Base-by-base conservation (phyloP, 2,329 filamentous ascomycete species). In the Microcyclospora tardicrescens region DNA sequence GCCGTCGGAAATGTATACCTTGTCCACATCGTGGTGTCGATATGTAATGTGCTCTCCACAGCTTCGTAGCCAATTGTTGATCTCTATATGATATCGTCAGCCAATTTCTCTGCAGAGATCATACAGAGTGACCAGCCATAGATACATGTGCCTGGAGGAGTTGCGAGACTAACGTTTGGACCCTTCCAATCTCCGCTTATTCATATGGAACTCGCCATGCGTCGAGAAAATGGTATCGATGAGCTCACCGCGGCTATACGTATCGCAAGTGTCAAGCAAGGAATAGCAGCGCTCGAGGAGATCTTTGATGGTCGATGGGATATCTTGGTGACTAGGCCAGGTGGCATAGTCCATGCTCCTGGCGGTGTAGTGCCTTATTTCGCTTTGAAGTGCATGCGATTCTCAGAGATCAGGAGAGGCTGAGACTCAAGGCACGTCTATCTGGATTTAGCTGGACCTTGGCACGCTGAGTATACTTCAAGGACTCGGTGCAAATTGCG, bases 191-290 rank as follows among this genome's bases (percentile, higher is more conserved):
- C 16, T n/a, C 10, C 42, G 35, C 27, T 41, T 41, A n/a, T 44
- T 44, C 12, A 44, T 33, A 2, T 39, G 12, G 6, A 44, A 36
- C 15, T 41, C 33, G 2, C 42, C 39, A 32, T 44, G 28, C n/a
- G 28, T 19, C 6, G 37, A 36, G 31, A 44, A 44, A 5, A 44
- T 19, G 3, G 28, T 35, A 11, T 36, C 27, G 2, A 39, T 38
- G 9, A 44, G 36, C 15, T 35, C 16, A 14, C 37, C 16, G n/a
- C 37, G 30, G n/a, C 19, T 8, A 24, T 24, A 24, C 19, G 24
- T 10, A 14, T 39, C 19, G 10, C 13, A 8, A 12, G 38, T 35
- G 28, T 44, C 42, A 6, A 41, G 27, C 11, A 41, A 14, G 9
- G 12, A 19, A 30, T 41, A 44, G 32, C 41, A 44, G 14, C 34